phyloP scores from a whole-genome alignment of 2,329 filamentous ascomycete genomes.

The Eutypella sp. region DNA sequence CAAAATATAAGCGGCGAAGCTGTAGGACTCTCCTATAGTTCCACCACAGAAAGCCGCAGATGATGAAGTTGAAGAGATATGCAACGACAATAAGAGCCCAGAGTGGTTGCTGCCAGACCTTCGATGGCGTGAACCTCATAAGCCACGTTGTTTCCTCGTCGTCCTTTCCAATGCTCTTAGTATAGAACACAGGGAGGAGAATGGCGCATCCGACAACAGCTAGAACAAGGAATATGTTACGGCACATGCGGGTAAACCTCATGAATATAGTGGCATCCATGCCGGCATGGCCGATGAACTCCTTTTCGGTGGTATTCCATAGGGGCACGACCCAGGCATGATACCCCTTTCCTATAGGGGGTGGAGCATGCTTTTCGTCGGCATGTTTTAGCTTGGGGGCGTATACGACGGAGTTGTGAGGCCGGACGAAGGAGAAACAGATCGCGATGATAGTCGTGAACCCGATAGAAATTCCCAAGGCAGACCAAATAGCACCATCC shows the following conservation, averaged over 20 bases:
- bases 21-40: conserved; percentile 74
- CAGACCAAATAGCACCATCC: conserved; percentile 66
- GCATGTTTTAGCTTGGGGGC: conserved; percentile 90
- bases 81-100: conserved; percentile 58
- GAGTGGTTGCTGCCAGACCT: conserved; percentile 46
- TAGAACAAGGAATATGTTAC: conserved; percentile 78
- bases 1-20: conserved; percentile 74
- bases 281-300: conserved; percentile 76
- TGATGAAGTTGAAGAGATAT: conserved; percentile 66
- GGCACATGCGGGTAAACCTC: conserved; percentile 82
- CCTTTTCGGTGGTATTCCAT: conserved; percentile 69
- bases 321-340: conserved; percentile 84
- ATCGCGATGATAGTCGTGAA: conserved; percentile 70
- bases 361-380: conserved; percentile 84
- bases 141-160: conserved; percentile 47
- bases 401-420: conserved; percentile 88
- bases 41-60: conserved; percentile 80
- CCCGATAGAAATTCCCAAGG: conserved; percentile 73
- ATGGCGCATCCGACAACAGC: conserved; percentile 69
- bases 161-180: conserved; percentile 36
- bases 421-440: conserved; percentile 82
- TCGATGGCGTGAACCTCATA: conserved; percentile 54
- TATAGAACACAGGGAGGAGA: conserved; percentile 75
- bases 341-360: conserved; percentile 77
- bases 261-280: conserved; percentile 90